phyloP scores from a whole-genome alignment of 306 rosid genomes.

The Prunus mongolica region DNA sequence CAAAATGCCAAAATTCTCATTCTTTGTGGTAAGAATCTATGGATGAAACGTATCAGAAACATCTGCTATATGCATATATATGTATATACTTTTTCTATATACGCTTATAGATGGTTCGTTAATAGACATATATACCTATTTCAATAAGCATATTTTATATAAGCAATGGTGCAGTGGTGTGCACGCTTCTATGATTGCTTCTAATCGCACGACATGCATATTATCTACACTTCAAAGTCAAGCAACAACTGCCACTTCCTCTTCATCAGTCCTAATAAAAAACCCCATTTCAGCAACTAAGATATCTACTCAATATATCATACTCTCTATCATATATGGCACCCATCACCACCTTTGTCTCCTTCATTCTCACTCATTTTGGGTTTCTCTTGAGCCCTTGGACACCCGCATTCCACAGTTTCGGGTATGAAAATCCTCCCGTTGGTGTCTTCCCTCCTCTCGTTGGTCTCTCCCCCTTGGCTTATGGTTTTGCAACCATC shows the following conservation, averaged over 20 bases:
- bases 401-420: not conserved
- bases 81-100: no score
- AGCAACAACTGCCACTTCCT: constrained; percentile 3
- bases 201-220: not conserved
- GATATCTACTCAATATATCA: no score
- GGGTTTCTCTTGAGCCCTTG: constrained; percentile 1
- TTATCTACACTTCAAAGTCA: constrained; percentile 1
- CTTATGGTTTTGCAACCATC: not conserved
- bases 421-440: not conserved
- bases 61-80: no score
- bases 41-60: no score
- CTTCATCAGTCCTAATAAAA: no score
- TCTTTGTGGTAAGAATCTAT: no score
- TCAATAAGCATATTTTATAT: not conserved
- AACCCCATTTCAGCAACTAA: no score
- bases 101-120: no score
- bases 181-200: constrained; percentile 2
- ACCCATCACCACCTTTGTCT: constrained; percentile 26
- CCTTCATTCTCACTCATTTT: constrained; percentile 4
- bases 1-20: no score
- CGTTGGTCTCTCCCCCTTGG: not conserved
- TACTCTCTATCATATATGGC: constrained; percentile 10
- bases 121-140: no score
- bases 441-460: not conserved
- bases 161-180: not conserved